Evolutionary conservation across 2,329 filamentous ascomycete species (phyloP).

Genomic region (Colletotrichum sp.): DNA sequence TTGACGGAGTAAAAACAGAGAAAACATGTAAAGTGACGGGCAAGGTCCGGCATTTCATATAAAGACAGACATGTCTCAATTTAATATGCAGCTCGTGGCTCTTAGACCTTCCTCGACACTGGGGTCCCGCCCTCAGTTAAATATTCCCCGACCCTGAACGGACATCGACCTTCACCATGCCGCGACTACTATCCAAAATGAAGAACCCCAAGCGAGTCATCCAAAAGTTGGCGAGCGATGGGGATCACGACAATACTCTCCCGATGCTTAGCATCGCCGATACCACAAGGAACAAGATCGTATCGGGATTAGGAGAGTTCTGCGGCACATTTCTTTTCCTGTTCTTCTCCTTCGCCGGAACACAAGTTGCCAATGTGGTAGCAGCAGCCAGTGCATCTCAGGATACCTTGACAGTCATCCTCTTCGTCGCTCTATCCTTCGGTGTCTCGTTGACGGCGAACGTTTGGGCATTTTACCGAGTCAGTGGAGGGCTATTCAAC

Average conservation of each 20-base stretch:
- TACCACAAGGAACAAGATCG: slow-evolving; percentile 36
- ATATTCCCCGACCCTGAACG: neutral
- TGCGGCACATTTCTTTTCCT: slow-evolving; percentile 60
- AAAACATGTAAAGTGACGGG: neutral
- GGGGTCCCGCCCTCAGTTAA: neutral
- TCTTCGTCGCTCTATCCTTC: slow-evolving; percentile 57
- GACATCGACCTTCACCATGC: neutral
- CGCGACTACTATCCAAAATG: neutral
- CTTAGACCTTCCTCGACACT: neutral
- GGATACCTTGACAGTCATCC: slow-evolving; percentile 38
- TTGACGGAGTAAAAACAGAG: neutral
- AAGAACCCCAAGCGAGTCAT: neutral
- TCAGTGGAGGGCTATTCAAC: slow-evolving; percentile 58
- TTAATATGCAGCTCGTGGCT: neutral
- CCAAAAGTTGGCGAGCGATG: neutral
- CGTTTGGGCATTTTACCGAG: slow-evolving; percentile 62
- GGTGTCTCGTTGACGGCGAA: slow-evolving; percentile 56
- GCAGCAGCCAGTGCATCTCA: neutral
- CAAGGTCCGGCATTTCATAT: neutral
- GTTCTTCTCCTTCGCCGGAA: slow-evolving; percentile 46
- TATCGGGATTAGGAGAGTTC: slow-evolving; percentile 55
- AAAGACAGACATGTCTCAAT: neutral
- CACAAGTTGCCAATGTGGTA: slow-evolving; percentile 36
- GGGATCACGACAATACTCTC: neutral
- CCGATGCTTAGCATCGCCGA: slow-evolving; percentile 15